A percentile compares a stretch with the other conserved stretches of the same genome.
phyloP scores from a whole-genome alignment of 768 basidiomycete genomes.

The Tricholoma hemisulphureum region DNA sequence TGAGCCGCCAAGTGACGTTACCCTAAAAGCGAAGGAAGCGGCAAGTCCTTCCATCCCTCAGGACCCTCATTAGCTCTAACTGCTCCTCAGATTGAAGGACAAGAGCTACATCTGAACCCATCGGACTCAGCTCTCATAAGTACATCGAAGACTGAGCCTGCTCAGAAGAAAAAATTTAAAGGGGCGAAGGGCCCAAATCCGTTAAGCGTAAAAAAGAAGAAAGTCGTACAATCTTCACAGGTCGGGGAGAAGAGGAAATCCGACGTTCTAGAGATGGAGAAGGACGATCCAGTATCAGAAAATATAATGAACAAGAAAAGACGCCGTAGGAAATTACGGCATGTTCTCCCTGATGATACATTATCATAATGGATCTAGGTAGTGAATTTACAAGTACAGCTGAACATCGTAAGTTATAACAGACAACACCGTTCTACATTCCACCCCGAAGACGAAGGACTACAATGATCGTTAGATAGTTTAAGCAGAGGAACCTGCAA shows the following conservation, averaged over 20 bases:
- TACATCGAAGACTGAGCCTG: conserved; percentile 34
- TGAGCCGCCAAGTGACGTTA: conserved; percentile 83
- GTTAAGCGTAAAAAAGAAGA: conserved; percentile 89
- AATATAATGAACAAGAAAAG: conserved; percentile 27
- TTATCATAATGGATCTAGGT: background rate
- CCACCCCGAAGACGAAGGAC: conserved; percentile 85
- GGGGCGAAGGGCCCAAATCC: conserved; percentile 90
- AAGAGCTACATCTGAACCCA: conserved; percentile 49
- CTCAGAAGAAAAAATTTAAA: conserved; percentile 58
- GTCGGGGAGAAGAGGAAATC: conserved; percentile 31
- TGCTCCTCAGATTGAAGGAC: conserved; percentile 56
- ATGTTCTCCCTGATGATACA: background rate
- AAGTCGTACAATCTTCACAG: conserved; percentile 20
- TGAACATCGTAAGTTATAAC: background rate
- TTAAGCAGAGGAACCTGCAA: background rate
- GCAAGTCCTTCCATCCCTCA: conserved; percentile 34
- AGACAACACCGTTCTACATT: conserved; percentile 15
- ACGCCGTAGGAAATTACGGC: conserved; percentile 12
- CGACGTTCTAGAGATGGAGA: conserved; percentile 3
- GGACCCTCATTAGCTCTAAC: background rate
- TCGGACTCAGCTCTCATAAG: conserved; percentile 48
- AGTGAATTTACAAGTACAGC: background rate
- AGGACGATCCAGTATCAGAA: background rate
- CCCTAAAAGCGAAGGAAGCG: conserved; percentile 62
- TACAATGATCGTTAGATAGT: conserved; percentile 13